These are phyloP conservation scores for Stramenopiles sp. DNA, from an alignment of 352 stramenopile species.

Conservation along the genomic window DNA sequence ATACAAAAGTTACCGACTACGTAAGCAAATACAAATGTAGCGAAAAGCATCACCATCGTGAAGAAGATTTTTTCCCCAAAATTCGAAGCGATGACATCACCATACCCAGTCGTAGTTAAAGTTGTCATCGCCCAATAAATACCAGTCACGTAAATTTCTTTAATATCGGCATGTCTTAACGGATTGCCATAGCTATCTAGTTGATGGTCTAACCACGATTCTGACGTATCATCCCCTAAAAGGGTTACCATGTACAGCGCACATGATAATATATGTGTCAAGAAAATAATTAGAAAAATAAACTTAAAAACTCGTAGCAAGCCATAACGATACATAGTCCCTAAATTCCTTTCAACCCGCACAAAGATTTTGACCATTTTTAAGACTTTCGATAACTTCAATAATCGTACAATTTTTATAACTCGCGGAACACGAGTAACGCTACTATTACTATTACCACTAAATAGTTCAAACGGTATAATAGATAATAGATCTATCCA, in stretches of 20 bases:
- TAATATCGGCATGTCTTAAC: not conserved
- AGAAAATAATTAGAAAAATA: not conserved
- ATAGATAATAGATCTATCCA: not conserved
- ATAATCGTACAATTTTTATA: not conserved
- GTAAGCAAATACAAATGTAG: not conserved
- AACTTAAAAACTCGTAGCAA: not conserved
- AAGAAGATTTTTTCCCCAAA: not conserved
- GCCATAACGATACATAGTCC: too few species aligned
- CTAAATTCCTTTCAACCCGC: not conserved
- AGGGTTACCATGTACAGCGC: not conserved
- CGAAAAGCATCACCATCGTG: not conserved
- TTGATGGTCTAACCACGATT: not conserved
- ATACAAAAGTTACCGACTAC: not conserved
- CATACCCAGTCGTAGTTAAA: not conserved
- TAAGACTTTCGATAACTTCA: not conserved
- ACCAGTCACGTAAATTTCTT: not conserved
- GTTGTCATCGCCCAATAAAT: not conserved
- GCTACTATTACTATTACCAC: not conserved
- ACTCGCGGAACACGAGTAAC: too few species aligned
- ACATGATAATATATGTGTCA: not conserved
- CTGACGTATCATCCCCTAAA: not conserved
- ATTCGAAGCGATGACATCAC: not conserved
- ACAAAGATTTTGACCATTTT: not conserved
- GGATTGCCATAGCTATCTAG: not conserved
- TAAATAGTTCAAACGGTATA: not conserved